Conservation (phyloP, 257 asterid species). For the Osmanthus fragrans region DNA sequence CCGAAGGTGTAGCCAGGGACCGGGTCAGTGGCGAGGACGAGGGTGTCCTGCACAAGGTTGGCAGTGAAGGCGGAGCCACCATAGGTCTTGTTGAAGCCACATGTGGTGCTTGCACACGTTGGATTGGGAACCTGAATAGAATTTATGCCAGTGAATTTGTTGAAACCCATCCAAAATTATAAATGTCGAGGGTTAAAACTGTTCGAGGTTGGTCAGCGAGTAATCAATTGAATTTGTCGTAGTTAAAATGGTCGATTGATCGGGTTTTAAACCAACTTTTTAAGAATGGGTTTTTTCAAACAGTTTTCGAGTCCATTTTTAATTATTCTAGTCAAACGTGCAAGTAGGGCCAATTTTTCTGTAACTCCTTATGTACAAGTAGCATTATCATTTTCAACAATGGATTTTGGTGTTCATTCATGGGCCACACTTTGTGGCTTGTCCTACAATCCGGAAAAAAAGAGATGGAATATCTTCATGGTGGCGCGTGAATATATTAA, state of each 20-base stretch:
- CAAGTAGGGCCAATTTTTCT: no score
- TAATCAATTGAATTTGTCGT: no score
- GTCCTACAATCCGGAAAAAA: slow-evolving; percentile 11
- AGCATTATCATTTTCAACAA: background rate
- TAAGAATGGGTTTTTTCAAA: background rate
- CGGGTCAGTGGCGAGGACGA: slow-evolving; percentile 59
- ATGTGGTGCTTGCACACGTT: slow-evolving; percentile 42
- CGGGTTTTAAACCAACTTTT: background rate
- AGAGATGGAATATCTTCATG: slow-evolving; percentile 20
- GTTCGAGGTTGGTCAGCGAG: no score
- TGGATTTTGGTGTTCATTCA: background rate
- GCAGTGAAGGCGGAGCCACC: slow-evolving; percentile 65
- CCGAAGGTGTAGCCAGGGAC: slow-evolving; percentile 58
- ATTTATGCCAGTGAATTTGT: background rate
- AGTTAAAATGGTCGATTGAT: background rate
- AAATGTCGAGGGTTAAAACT: no score
- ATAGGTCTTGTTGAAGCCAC: slow-evolving; percentile 68
- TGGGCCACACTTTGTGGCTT: slow-evolving; percentile 5
- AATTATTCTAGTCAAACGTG: background rate
- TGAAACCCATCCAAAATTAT: no score
- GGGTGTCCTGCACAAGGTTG: slow-evolving; percentile 53
- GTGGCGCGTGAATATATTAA: slow-evolving; percentile 20
- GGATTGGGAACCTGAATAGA: slow-evolving; percentile 56
- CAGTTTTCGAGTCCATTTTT: background rate
- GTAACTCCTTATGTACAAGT: no score